phyloP scores from a whole-genome alignment of 305 asterid species.

The Coffea humblotiana region DNA sequence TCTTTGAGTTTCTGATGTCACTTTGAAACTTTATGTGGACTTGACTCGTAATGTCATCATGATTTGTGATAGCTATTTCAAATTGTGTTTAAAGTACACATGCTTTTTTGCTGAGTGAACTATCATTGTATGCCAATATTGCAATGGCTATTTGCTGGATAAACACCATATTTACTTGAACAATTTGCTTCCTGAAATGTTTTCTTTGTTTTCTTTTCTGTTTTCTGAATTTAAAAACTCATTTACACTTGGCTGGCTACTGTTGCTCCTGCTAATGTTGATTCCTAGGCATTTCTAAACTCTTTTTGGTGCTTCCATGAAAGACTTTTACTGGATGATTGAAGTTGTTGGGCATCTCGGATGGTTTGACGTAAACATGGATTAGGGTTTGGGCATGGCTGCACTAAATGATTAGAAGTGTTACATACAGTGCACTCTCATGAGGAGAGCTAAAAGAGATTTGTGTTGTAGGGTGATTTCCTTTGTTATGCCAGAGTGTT shows the following conservation, averaged over 20 bases:
- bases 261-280: not conserved
- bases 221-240: not conserved
- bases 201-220: not conserved
- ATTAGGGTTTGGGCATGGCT: conserved; percentile 2
- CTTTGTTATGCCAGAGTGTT: not conserved
- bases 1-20: not conserved
- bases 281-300: not conserved
- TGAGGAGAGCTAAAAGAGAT: not conserved
- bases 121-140: not conserved
- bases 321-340: not conserved
- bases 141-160: not conserved
- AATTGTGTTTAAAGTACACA: not conserved
- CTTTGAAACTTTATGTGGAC: not conserved
- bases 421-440: not conserved
- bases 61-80: not conserved
- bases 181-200: not conserved
- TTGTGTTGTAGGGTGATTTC: not conserved
- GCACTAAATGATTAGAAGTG: not conserved
- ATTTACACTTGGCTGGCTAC: not conserved
- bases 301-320: not conserved
- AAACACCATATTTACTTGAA: not conserved
- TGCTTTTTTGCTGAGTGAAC: not conserved
- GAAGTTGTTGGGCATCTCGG: not conserved
- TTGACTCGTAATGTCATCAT: not conserved
- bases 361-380: not conserved